Base-by-base conservation (phyloP, 148 eudicot genomes). In the Vaccinium vitisidaea region DNA sequence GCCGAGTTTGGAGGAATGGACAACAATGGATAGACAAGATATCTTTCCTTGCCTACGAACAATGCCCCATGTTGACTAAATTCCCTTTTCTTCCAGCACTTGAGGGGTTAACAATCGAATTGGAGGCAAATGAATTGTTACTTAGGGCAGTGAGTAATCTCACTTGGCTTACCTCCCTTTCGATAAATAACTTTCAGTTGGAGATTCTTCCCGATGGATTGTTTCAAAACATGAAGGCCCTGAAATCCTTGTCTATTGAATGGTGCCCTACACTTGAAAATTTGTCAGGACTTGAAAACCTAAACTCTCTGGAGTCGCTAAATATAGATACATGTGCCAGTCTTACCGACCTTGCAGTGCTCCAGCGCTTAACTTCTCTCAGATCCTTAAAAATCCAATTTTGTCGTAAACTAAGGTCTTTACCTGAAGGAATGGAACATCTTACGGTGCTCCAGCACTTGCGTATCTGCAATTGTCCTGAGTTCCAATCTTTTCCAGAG, bases 1-100 rank as follows among this genome's bases (percentile, higher is more conserved):
- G 36, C 80, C 59, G 2, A 52, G 32, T 77, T 77, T 77, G 80
- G 80, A 77, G 80, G 32, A 48, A 48, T 77, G 80, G 80, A 50
- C 55, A 6, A 77, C 58, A 49, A 30, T 50, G 58, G 39, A 50
- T 13, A 77, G 80, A 13, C 36, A 25, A 50, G 4, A 77, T 49
- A 13, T 49, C 23, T 77, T 77, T 5, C 58, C 80, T 5, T 13
- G 59, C 58, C 56, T 77, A 77, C 19, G 15, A 14, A 19, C 12
- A 5, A 2, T 50, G 80, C 16, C 80, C 80, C 39, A 77, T 52
- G 80, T 53, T 77, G 32, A 77, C 27, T n/a, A 27, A 23, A 23
- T 52, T 77, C 14, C 80, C 59, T n/a, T 6, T 23, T 2, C 59
- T 77, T 49, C 61, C 39, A 12, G 25, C 59, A 11, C 58, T 77